Evolutionary conservation across 192 early-diverging fungal genomes (phyloP).

Genomic region (Rhizophagus clarus): DNA sequence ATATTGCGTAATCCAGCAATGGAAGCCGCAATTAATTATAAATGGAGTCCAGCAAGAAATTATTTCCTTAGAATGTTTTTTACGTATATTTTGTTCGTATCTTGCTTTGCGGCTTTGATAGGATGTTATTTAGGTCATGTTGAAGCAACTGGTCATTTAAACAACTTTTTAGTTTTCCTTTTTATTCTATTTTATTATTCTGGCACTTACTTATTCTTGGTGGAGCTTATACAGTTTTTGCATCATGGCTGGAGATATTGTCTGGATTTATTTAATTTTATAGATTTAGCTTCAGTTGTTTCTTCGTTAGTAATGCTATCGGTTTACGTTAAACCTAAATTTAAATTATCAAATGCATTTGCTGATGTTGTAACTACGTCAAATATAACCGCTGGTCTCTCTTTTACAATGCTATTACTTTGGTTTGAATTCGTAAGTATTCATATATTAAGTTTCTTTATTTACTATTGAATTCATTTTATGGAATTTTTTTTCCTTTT

Average conservation of each 20-base stretch:
- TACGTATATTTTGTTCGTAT: background rate
- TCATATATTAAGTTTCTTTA: background rate
- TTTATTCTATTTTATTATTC: background rate
- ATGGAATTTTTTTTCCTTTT: background rate
- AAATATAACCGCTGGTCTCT: background rate
- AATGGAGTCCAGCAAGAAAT: background rate
- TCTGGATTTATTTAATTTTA: background rate
- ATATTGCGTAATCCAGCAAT: background rate
- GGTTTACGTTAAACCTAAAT: background rate
- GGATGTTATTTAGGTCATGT: background rate
- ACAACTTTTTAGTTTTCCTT: background rate
- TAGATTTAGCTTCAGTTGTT: background rate
- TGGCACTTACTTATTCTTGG: background rate
- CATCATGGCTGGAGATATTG: background rate
- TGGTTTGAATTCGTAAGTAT: constrained; percentile 6
- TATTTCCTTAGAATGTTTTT: background rate
- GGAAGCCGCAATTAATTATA: background rate
- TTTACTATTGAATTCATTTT: background rate
- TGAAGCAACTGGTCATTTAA: background rate
- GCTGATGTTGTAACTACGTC: background rate
- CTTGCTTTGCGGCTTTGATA: background rate
- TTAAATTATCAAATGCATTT: background rate
- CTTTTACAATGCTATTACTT: background rate
- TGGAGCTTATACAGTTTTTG: background rate
- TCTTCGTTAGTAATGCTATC: background rate